Base-by-base conservation (phyloP, 2,329 filamentous ascomycete genomes). In the Beauveria bassiana region DNA sequence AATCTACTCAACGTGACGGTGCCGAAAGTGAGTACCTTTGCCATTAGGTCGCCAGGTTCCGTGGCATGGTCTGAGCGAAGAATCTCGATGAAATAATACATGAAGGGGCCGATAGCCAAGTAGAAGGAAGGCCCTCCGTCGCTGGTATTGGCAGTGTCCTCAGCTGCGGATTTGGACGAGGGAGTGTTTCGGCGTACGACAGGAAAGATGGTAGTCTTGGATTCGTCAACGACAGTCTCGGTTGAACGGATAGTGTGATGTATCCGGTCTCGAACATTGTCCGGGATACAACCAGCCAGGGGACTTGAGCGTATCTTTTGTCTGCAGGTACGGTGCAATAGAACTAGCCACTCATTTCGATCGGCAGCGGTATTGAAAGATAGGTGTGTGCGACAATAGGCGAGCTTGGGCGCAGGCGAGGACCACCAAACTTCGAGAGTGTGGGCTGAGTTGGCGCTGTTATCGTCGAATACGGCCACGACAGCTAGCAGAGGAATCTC, bases 381-480 rank as follows among this genome's bases (percentile, higher is more conserved):
- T 43, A 84, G 70, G 45, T 79, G 77, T 3, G 78, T 71, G 62
- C 77, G 80, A 62, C 73, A 73, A 64, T 81, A 83, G 16, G 75
- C 72, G 46, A 80, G 71, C 14, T 74, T 72, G 2, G 77, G 75
- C 61, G 75, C 72, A 18, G 72, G 68, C 16, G 77, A 77, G 62
- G 76, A 78, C 82, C 82, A 85, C 81, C 81, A 85, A 2, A 84
- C 73, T 66, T 85, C 82, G 56, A 85, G 69, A 6, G 80, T 80
- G 50, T 80, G 81, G 7, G 78, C 76, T 14, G 79, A 76, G 52
- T 77, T 75, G 1, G 76, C 75, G 49, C 76, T 77, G 66, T 84
- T 81, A 34, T 81, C 78, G 34, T 76, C 77, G 64, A 83, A 84
- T 2, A 77, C 77, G 2, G 82, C 79, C 43, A 85, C 78, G 26